Conservation (phyloP, 1,139 yeast genomes). For the Debaryomyces udenii region DNA sequence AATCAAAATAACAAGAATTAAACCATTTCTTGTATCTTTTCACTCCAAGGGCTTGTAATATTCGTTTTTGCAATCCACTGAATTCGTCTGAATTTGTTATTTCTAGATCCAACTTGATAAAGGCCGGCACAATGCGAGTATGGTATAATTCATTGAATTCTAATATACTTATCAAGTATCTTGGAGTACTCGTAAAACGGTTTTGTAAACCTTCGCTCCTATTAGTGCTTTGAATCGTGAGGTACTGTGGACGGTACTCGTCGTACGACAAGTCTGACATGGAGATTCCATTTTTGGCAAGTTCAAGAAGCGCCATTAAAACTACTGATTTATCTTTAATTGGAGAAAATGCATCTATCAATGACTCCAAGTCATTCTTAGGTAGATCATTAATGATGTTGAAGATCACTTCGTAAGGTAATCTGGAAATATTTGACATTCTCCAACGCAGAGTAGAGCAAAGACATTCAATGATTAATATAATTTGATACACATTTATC, state of each 20-base stretch:
- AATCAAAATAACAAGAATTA: neutral
- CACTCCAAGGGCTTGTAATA: neutral
- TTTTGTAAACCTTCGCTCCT: neutral
- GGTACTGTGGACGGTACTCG: neutral
- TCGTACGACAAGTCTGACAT: neutral
- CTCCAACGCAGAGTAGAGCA: too few relatives aligned
- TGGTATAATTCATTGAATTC: neutral
- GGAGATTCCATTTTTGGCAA: neutral
- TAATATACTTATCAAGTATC: neutral
- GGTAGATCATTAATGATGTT: neutral
- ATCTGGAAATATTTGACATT: slow-evolving; percentile 4
- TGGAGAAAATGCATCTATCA: neutral
- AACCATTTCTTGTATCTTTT: neutral
- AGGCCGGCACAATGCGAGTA: neutral
- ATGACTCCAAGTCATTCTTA: neutral
- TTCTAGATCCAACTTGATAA: neutral
- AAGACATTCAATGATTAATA: too few relatives aligned
- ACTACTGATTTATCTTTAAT: slow-evolving; percentile 1
- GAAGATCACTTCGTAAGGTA: slow-evolving; percentile 5
- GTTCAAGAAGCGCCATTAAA: neutral
- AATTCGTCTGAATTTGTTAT: neutral
- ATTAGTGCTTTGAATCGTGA: neutral
- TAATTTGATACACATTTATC: too few relatives aligned
- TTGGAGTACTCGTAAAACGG: neutral
- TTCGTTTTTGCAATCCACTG: neutral